phyloP scores from a whole-genome alignment of 192 early-diverging fungal species.

The Linnemannia schmuckeri region DNA sequence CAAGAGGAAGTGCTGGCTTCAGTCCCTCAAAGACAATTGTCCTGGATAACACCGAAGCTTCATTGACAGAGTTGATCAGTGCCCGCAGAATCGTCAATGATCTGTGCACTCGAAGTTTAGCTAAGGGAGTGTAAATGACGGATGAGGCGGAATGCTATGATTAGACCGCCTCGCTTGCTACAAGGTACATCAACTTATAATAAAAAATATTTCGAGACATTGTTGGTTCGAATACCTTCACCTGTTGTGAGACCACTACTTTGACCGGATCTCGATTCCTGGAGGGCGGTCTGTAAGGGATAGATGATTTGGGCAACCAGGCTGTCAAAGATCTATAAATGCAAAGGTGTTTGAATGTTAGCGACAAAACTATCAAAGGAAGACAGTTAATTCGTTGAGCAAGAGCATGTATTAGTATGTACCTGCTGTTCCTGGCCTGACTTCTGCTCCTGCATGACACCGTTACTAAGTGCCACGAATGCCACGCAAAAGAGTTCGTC shows the following conservation, averaged over 20 bases:
- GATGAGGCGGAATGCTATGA: no score
- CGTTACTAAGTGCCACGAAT: constrained; percentile 33
- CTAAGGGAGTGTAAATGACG: not conserved
- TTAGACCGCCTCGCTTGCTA: not conserved
- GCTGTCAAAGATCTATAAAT: constrained; percentile 20
- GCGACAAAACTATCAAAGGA: not conserved
- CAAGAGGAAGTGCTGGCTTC: constrained; percentile 25
- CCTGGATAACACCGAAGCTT: constrained; percentile 20
- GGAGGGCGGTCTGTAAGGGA: constrained; percentile 32
- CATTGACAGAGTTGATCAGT: constrained; percentile 21
- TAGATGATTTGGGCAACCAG: constrained; percentile 35
- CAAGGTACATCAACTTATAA: not conserved
- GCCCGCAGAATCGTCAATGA: constrained; percentile 25
- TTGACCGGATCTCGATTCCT: constrained; percentile 30
- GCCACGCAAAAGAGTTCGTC: constrained; percentile 41
- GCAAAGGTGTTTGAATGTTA: not conserved
- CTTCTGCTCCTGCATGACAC: constrained; percentile 28
- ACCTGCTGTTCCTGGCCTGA: constrained; percentile 26
- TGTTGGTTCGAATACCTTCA: not conserved
- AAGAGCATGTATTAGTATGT: not conserved
- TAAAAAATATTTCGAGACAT: not conserved
- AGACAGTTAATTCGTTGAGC: not conserved
- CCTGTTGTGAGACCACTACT: not conserved
- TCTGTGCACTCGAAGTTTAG: constrained; percentile 42
- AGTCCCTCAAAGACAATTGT: constrained; percentile 39